These are phyloP conservation scores for Zea luxurians DNA, from an alignment of 176 grass and related monocot genomes.

Conservation along the genomic window DNA sequence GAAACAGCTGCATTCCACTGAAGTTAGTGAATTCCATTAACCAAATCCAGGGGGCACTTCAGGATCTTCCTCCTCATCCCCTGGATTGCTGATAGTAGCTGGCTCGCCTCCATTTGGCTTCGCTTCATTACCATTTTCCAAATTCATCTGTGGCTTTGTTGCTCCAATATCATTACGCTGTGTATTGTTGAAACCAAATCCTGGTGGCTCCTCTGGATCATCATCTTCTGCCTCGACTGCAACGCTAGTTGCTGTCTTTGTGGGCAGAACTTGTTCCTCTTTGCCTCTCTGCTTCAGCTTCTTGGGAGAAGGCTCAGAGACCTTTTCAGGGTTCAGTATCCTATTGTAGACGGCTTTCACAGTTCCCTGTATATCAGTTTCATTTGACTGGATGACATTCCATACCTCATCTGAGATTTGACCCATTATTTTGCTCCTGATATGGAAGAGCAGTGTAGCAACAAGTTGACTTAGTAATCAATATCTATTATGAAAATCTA, in stretches of 20 bases:
- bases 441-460: conserved; percentile 10
- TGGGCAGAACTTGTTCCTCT: conserved; percentile 31
- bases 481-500: not conserved
- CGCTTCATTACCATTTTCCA: conserved; percentile 22
- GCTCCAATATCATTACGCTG: not conserved
- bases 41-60: conserved; percentile 74
- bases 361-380: conserved; percentile 63
- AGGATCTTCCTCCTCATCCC: conserved; percentile 47
- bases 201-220: conserved; percentile 55
- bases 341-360: conserved; percentile 59
- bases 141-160: conserved; percentile 12
- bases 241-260: conserved; percentile 30
- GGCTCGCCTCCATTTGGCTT: conserved; percentile 39
- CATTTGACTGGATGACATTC: conserved; percentile 60
- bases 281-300: conserved; percentile 38
- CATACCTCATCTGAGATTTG: conserved; percentile 78
- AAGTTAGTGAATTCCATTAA: conserved; percentile 32
- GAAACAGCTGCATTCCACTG: not conserved
- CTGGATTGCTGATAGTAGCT: not conserved
- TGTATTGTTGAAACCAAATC: conserved; percentile 50
- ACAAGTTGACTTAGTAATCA: conserved; percentile 14
- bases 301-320: conserved; percentile 35
- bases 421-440: conserved; percentile 76
- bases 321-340: conserved; percentile 54
- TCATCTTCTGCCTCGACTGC: conserved; percentile 44